Base-by-base conservation (phyloP, 306 rosid genomes). In the Hippophae gyantsensis region DNA sequence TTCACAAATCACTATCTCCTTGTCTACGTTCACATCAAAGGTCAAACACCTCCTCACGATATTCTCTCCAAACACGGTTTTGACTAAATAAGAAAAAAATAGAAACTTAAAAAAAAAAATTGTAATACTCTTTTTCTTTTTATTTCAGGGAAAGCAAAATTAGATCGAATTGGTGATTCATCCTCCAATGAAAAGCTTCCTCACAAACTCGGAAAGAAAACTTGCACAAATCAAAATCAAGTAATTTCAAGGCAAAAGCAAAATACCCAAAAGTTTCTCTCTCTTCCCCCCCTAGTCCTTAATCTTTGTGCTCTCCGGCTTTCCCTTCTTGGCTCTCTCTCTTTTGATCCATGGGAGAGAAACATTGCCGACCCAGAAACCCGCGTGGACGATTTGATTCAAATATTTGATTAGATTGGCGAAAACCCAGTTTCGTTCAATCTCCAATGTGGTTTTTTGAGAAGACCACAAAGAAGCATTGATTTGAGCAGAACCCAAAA, bases 361-460 rank as follows among this genome's bases (percentile, higher is more conserved):
- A 60, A 49, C 55, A 53, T 10, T 56, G 44, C 54, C 14, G 63
- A 65, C 71, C 74, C 80, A 64, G 82, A 73, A 63, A 53, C 57
- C 59, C 65, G 42, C 42, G 49, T 57, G 9, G 61, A 61, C 60
- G 44, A 32, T 7, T 42, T 27, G 23, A 49, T 41, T 51, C 5
- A 47, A 13, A 62, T 42, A 32, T 10, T 41, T 26, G 63, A 61
- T 54, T 55, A 66, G 74, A 59, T 67, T 25, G 12, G 12, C 48
- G 7, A 13, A 14, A 58, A 52, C 42, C 56, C 56, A 67, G 50
- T 66, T 12, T 65, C 55, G 57, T 56, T 53, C 64, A 51, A 58
- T 76, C 69, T 56, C 79, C 81, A 86, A 83, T 83, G 95, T 80
- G 84, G 86, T 78, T 73, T 79, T 18, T 61, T 18, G 42, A 56